These are phyloP conservation scores for Aspergillus flavus DNA, from an alignment of 2,329 filamentous ascomycete species.

Conservation along the genomic window DNA sequence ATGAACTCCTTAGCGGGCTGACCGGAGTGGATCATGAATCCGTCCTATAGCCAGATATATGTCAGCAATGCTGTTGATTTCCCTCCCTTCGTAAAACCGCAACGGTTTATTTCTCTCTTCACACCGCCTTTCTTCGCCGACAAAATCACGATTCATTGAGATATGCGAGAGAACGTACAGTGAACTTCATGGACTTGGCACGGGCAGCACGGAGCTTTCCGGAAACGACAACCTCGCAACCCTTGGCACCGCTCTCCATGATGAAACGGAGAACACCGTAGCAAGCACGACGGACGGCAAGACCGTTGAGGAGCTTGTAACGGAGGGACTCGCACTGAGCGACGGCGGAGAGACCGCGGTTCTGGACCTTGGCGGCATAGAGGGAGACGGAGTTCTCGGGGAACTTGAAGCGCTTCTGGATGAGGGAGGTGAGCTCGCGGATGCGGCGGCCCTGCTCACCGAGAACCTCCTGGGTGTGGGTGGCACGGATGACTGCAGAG, in stretches of 20 bases:
- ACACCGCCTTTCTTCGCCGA: neutral
- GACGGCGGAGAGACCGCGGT: conserved; percentile 98
- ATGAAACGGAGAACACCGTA: conserved; percentile 99
- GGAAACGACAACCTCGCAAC: conserved; percentile 98
- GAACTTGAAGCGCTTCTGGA: conserved; percentile 99
- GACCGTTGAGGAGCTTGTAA: conserved; percentile 99
- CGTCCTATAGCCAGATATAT: conserved; percentile 59
- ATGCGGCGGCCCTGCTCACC: conserved; percentile 99
- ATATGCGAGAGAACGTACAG: conserved; percentile 58
- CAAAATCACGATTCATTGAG: neutral
- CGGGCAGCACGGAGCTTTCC: conserved; percentile 98
- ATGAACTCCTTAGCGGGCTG: conserved; percentile 99
- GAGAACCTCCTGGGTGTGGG: conserved; percentile 99
- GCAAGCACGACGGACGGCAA: conserved; percentile 97
- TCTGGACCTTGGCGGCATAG: conserved; percentile 99
- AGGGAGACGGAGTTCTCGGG: conserved; percentile 99
- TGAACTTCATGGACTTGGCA: conserved; percentile 99
- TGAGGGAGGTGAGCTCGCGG: conserved; percentile 99
- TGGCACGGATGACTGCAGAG: conserved; percentile 84
- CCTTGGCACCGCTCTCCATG: conserved; percentile 99
- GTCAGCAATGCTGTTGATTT: conserved; percentile 13
- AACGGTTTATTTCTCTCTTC: neutral
- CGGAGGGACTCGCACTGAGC: conserved; percentile 99
- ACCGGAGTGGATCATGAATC: conserved; percentile 99
- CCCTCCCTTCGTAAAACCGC: neutral